phyloP scores from a whole-genome alignment of 768 basidiomycete genomes.

The Phaeotremella fagi region DNA sequence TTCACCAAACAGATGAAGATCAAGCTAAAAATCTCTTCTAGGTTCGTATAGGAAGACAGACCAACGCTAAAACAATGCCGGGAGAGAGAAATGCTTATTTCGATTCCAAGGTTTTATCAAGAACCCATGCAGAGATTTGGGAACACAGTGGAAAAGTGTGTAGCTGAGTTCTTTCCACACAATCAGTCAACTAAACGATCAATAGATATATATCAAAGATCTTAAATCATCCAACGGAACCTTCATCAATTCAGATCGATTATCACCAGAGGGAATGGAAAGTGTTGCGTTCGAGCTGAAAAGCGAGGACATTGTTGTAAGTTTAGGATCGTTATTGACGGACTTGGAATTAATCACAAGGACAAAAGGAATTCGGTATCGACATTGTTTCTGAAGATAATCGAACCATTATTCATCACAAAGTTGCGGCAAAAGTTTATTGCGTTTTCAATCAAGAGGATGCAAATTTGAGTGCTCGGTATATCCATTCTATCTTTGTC shows the following conservation, averaged over 20 bases:
- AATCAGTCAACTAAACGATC: too few relatives aligned
- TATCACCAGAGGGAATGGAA: slow-evolving; percentile 82
- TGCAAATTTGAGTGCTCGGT: slow-evolving; percentile 50
- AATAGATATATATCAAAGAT: slow-evolving; percentile 93
- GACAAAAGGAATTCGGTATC: slow-evolving; percentile 87
- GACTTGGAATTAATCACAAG: too few relatives aligned
- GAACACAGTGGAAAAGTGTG: slow-evolving; percentile 75
- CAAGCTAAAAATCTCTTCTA: slow-evolving; percentile 62
- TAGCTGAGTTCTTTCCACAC: too few relatives aligned
- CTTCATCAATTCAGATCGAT: slow-evolving; percentile 92
- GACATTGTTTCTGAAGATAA: slow-evolving; percentile 99
- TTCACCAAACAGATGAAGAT: slow-evolving; percentile 37
- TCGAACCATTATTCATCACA: slow-evolving; percentile 95
- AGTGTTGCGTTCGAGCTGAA: slow-evolving; percentile 91
- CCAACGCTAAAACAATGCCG: slow-evolving; percentile 89
- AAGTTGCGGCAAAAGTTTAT: slow-evolving; percentile 89
- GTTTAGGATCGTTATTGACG: slow-evolving; percentile 38
- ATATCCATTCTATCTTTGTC: neutral
- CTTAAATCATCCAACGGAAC: slow-evolving; percentile 98
- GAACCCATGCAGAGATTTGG: slow-evolving; percentile 99
- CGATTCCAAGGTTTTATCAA: slow-evolving; percentile 87
- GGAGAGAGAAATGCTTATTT: slow-evolving; percentile 90
- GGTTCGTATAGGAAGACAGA: slow-evolving; percentile 81
- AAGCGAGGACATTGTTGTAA: slow-evolving; percentile 88
- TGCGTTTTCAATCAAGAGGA: slow-evolving; percentile 86